phyloP scores from a whole-genome alignment of 2,329 filamentous ascomycete genomes.

The Colletotrichum gloeosporioides region DNA sequence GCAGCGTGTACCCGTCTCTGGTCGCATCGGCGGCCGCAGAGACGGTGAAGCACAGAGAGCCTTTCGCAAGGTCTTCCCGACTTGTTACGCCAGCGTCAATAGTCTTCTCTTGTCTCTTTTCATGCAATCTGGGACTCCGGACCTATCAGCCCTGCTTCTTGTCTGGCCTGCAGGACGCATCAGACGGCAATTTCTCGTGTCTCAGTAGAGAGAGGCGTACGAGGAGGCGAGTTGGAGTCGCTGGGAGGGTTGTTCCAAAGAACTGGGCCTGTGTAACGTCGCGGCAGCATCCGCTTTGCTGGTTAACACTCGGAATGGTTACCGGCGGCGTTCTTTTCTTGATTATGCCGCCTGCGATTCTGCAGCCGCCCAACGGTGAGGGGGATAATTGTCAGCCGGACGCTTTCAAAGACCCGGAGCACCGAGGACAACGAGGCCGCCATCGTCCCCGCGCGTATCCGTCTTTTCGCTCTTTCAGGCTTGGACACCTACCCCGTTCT shows the following conservation, averaged over 20 bases:
- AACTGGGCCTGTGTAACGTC: not conserved
- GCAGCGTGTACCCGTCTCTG: not conserved
- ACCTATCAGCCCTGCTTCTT: not conserved
- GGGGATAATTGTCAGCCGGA: not conserved
- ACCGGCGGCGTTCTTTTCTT: not conserved
- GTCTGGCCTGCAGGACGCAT: not conserved
- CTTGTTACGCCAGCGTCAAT: not conserved
- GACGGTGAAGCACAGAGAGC: not conserved
- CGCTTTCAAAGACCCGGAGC: not conserved
- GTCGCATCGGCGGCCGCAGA: not conserved
- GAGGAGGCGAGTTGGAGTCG: not conserved
- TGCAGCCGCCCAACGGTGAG: not conserved
- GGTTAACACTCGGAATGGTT: not conserved
- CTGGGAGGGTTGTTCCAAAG: not conserved
- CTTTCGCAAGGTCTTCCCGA: slow-evolving; percentile 5
- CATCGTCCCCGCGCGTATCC: not conserved
- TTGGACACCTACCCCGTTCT: not conserved
- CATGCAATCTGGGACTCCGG: not conserved
- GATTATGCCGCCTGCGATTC: not conserved
- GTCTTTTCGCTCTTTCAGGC: not conserved
- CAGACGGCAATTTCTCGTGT: not conserved
- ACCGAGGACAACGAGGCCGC: not conserved
- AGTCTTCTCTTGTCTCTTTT: not conserved
- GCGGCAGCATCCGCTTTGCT: not conserved
- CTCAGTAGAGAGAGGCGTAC: not conserved